phyloP scores from a whole-genome alignment of 768 basidiomycete species.

The Tricholoma furcatifolium region DNA sequence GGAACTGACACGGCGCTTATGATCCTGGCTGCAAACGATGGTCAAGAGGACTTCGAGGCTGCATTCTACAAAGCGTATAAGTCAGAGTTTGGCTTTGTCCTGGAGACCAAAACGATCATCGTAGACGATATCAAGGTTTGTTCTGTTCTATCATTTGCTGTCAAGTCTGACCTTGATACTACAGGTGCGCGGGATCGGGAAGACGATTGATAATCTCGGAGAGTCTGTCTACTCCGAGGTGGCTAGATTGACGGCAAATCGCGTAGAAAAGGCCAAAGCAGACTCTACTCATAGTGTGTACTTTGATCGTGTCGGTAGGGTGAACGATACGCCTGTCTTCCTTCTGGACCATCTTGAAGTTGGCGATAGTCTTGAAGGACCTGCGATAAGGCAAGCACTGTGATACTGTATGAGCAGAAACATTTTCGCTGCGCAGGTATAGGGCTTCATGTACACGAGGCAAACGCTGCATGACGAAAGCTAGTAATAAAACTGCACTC shows the following conservation, averaged over 20 bases:
- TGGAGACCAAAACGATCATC: constrained; percentile 79
- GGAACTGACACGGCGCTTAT: constrained; percentile 93
- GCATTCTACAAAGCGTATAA: constrained; percentile 83
- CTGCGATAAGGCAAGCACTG: no score
- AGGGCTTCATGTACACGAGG: no score
- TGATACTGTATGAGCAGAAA: no score
- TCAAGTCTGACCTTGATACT: neutral
- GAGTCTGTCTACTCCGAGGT: constrained; percentile 79
- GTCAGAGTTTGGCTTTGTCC: constrained; percentile 87
- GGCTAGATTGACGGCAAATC: constrained; percentile 42
- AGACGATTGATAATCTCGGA: constrained; percentile 82
- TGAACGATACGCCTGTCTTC: constrained; percentile 79
- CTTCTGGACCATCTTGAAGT: constrained; percentile 60
- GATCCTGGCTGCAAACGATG: constrained; percentile 68
- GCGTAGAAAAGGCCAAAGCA: constrained; percentile 42
- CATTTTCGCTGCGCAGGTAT: no score
- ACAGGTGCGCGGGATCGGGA: constrained; percentile 86
- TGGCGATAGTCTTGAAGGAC: constrained; percentile 77
- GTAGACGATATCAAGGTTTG: constrained; percentile 89
- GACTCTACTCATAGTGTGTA: constrained; percentile 68
- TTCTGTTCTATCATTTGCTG: neutral
- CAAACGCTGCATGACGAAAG: no score
- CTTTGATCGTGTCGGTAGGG: constrained; percentile 77
- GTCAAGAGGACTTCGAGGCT: constrained; percentile 68
- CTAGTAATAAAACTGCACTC: no score